Percentiles rank a stretch among this genome's conserved stretches.
These are phyloP conservation scores for Clarireedia monteithiana DNA, from an alignment of 2,329 filamentous ascomycete species.

Conservation along the genomic window DNA sequence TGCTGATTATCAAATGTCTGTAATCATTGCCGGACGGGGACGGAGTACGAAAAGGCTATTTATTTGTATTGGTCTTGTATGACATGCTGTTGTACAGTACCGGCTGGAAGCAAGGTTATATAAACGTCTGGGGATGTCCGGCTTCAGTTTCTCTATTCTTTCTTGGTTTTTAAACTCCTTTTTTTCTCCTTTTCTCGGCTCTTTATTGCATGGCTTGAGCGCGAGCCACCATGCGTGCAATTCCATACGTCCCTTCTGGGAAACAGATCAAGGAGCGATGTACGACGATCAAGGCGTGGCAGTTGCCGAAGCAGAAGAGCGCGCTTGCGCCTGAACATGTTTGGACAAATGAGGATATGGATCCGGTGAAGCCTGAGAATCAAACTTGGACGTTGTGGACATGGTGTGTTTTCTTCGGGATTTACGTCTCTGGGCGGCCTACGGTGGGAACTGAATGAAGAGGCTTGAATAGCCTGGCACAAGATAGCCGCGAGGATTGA, in stretches of 20 bases:
- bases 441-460: background rate
- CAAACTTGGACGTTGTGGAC: constrained; percentile 31
- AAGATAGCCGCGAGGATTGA: background rate
- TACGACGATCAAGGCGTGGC: constrained; percentile 37
- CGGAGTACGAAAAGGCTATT: too few species aligned
- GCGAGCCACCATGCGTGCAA: constrained; percentile 16
- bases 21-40: too few species aligned
- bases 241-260: constrained; percentile 27
- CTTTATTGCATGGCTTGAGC: too few species aligned
- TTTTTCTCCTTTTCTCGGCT: too few species aligned
- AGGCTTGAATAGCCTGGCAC: background rate
- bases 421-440: too few species aligned
- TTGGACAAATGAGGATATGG: constrained; percentile 33
- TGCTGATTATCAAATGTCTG: too few species aligned
- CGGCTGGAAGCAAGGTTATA: too few species aligned
- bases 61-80: too few species aligned
- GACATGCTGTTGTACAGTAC: too few species aligned
- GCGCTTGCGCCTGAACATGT: constrained; percentile 39
- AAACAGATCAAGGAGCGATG: constrained; percentile 33
- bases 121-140: too few species aligned
- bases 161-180: too few species aligned
- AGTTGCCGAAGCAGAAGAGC: constrained; percentile 40
- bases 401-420: constrained; percentile 15
- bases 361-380: constrained; percentile 25
- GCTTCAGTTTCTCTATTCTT: too few species aligned